phyloP scores from a whole-genome alignment of 2,329 filamentous ascomycete genomes.

The Purpureocillium lavendulum region DNA sequence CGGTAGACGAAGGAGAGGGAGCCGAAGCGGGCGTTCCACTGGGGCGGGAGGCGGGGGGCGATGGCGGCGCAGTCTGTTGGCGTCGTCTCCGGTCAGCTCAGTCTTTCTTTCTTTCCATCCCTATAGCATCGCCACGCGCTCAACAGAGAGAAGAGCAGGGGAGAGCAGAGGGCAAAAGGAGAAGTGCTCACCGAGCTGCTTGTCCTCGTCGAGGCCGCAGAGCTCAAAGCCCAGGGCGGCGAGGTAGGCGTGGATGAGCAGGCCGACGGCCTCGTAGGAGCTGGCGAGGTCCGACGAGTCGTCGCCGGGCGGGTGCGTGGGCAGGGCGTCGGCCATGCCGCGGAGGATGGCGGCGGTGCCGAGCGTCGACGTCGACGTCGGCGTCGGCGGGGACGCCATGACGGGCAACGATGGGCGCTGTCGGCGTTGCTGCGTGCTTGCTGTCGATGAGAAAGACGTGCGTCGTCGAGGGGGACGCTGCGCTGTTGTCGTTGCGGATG shows the following conservation, averaged over 20 bases:
- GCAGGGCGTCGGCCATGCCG: slow-evolving; percentile 52
- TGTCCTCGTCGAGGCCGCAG: slow-evolving; percentile 76
- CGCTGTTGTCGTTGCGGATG: too few species aligned
- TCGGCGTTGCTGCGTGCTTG: too few species aligned
- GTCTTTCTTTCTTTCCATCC: too few species aligned
- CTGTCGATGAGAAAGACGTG: too few species aligned
- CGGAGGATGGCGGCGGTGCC: slow-evolving; percentile 34
- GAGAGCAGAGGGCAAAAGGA: too few species aligned
- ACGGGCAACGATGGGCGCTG: neutral
- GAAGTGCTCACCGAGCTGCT: slow-evolving; percentile 61
- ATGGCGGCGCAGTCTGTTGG: slow-evolving; percentile 41
- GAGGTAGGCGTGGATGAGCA: slow-evolving; percentile 81
- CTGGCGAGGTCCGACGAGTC: slow-evolving; percentile 56
- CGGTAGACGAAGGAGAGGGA: slow-evolving; percentile 79
- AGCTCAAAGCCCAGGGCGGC: slow-evolving; percentile 71
- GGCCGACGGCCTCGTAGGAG: slow-evolving; percentile 73
- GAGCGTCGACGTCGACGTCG: slow-evolving; percentile 5
- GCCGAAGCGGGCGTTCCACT: slow-evolving; percentile 71
- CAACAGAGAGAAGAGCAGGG: too few species aligned
- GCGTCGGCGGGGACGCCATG: slow-evolving; percentile 14
- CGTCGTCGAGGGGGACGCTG: too few species aligned
- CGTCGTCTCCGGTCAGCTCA: neutral
- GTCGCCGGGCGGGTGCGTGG: slow-evolving; percentile 43
- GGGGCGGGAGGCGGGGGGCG: slow-evolving; percentile 56
- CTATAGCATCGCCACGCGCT: too few species aligned